Evolutionary conservation across 202 grass and related monocot genomes (phyloP), one percentile per base, ranked within the genome.

Genomic region (Saccharum hybrid): DNA sequence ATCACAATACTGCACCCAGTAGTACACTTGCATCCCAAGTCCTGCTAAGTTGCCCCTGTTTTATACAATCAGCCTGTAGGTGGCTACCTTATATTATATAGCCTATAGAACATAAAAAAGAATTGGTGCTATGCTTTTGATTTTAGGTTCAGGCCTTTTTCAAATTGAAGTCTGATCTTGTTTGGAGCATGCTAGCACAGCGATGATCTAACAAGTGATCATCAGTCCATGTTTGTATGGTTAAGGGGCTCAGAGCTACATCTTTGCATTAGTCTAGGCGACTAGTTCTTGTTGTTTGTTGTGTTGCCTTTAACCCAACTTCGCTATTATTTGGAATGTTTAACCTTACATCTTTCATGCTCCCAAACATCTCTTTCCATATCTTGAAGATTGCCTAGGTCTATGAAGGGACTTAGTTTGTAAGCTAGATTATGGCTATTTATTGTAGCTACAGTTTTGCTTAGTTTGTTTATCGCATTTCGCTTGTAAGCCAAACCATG

Each of bases 51-150:
- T 68, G 26, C 1, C 70, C 70, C 13, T 66, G 54, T 63, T 51
- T 60, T 77, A 18, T 23, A 26, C 77, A 78, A 60, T 67, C 37
- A 43, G 67, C 42, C 71, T 30, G 18, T 72, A 60, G 21, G 78
- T 33, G 31, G 34, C 19, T 31, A 60, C 7, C 4, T 74, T 66
- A 72, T 45, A 42, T 51, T 45, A 6, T 83, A 45, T n/a, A 73
- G 1, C 64, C 60, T 37, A 75, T 37, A 75, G 16, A 37, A n/a
- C 74, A n/a, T 52, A 30, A 10, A 16, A 76, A 42, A 79, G 39
- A 67, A 56, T 14, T 38, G 68, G 19, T 16, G 10, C 26, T 26
- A 26, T 26, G 26, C 1, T 33, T 70, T 74, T 80, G 1, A 7
- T 72, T 42, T 42, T 74, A 3, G n/a, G 10, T 2, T 21, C 48